phyloP scores from a whole-genome alignment of 2,329 filamentous ascomycete species.

The Monosporascus sp. region DNA sequence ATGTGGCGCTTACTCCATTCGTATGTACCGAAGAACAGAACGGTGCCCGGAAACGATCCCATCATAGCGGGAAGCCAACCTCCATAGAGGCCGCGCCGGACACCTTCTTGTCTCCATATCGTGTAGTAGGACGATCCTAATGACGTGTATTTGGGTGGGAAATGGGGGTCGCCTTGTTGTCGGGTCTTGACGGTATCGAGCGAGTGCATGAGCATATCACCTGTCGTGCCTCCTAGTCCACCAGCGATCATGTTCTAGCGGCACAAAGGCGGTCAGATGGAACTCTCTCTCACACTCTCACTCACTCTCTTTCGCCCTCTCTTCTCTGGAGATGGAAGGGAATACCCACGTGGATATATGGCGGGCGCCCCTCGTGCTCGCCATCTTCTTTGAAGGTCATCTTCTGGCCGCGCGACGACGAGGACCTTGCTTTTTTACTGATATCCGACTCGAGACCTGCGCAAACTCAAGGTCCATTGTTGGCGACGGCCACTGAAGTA shows the following conservation, averaged over 20 bases:
- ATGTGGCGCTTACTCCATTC: conserved; percentile 89
- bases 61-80: conserved; percentile 88
- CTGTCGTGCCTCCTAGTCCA: conserved; percentile 84
- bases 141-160: conserved; percentile 88
- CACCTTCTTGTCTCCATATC: conserved; percentile 87
- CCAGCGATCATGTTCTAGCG: conserved; percentile 87
- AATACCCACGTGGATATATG: conserved; percentile 56
- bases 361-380: conserved; percentile 53
- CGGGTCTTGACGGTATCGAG: conserved; percentile 97
- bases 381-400: conserved; percentile 33
- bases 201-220: conserved; percentile 98
- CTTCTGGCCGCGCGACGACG: conserved; percentile 21
- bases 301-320: neutral
- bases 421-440: conserved; percentile 5
- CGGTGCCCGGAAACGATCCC: conserved; percentile 88
- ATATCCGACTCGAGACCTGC: conserved; percentile 15
- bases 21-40: conserved; percentile 94
- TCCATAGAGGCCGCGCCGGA: conserved; percentile 80
- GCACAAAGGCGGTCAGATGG: conserved; percentile 13
- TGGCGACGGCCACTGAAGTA: neutral
- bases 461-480: conserved; percentile 22
- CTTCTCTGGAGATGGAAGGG: conserved; percentile 3
- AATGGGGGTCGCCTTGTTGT: conserved; percentile 91
- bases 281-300: too few relatives aligned
- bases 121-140: conserved; percentile 87